Evolutionary conservation across 1,284 basidiomycete genomes (phyloP).

Genomic region (Trichosporon sp.): DNA sequence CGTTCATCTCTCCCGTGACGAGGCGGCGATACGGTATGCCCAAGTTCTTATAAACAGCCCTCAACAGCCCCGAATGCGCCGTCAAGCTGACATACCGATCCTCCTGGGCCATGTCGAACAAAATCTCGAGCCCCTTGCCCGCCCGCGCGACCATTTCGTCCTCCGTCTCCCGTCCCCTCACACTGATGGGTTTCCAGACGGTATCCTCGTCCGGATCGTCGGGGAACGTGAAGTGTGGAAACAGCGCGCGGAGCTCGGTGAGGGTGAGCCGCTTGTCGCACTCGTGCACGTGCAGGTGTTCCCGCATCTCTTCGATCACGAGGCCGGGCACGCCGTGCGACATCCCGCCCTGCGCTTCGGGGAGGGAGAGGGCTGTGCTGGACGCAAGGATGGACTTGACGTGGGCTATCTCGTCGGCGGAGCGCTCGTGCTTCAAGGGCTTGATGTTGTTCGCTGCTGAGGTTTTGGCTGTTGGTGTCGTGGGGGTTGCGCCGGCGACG

Average conservation of each 20-base stretch:
- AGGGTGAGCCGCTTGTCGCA: slow-evolving; percentile 38
- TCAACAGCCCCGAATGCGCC: slow-evolving; percentile 40
- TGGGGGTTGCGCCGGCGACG: not conserved
- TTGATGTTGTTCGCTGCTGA: not conserved
- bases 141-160: slow-evolving; percentile 40
- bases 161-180: slow-evolving; percentile 42
- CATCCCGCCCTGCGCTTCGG: slow-evolving; percentile 13
- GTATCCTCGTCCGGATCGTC: slow-evolving; percentile 34
- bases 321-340: slow-evolving; percentile 14
- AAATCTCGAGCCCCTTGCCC: slow-evolving; percentile 34
- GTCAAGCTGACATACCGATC: slow-evolving; percentile 29
- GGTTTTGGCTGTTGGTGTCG: not conserved
- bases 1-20: slow-evolving; percentile 46
- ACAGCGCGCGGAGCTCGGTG: slow-evolving; percentile 31
- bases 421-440: not conserved
- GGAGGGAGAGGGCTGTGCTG: not conserved
- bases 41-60: slow-evolving; percentile 42
- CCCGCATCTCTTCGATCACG: slow-evolving; percentile 39
- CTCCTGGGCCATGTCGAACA: slow-evolving; percentile 25
- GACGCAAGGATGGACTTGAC: not conserved
- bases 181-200: slow-evolving; percentile 36
- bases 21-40: slow-evolving; percentile 35
- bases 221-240: slow-evolving; percentile 38
- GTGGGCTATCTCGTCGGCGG: not conserved
- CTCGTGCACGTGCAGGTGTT: slow-evolving; percentile 44